These are phyloP conservation scores for Priceomyces castillae DNA, from an alignment of 805 yeast genomes.

Conservation along the genomic window DNA sequence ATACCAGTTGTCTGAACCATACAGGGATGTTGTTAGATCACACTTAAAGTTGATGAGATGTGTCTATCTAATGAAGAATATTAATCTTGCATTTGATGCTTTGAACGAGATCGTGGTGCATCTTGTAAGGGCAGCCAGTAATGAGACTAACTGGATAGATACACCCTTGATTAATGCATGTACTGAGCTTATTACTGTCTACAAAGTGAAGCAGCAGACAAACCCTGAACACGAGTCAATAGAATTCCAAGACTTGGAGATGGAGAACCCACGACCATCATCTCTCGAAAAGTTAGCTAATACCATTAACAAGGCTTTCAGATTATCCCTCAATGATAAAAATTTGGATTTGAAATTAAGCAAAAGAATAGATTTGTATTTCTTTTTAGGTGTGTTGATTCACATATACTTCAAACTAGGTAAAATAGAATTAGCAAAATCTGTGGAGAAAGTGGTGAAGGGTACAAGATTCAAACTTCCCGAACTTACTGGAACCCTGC, in stretches of 20 bases:
- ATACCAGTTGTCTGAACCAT: conserved; percentile 35
- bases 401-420: conserved; percentile 64
- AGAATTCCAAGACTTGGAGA: conserved; percentile 19
- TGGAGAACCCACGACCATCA: conserved; percentile 19
- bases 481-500: conserved; percentile 34
- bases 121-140: conserved; percentile 53
- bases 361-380: conserved; percentile 64
- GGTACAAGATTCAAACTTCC: conserved; percentile 57
- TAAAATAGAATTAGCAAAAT: conserved; percentile 70
- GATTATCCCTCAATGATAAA: conserved; percentile 75
- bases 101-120: conserved; percentile 43
- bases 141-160: conserved; percentile 53
- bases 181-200: conserved; percentile 40
- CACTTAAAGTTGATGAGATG: conserved; percentile 37
- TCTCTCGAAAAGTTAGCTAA: conserved; percentile 55
- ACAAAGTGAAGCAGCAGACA: conserved; percentile 32
- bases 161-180: conserved; percentile 39
- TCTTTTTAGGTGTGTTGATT: conserved; percentile 67
- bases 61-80: conserved; percentile 30
- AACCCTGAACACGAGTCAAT: conserved; percentile 23
- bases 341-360: conserved; percentile 47
- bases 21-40: conserved; percentile 28
- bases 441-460: conserved; percentile 65
- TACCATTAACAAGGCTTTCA: conserved; percentile 69
- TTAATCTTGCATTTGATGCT: conserved; percentile 29